Evolutionary conservation across 257 asterid genomes (phyloP).

Genomic region (Craterostigma plantagineum): DNA sequence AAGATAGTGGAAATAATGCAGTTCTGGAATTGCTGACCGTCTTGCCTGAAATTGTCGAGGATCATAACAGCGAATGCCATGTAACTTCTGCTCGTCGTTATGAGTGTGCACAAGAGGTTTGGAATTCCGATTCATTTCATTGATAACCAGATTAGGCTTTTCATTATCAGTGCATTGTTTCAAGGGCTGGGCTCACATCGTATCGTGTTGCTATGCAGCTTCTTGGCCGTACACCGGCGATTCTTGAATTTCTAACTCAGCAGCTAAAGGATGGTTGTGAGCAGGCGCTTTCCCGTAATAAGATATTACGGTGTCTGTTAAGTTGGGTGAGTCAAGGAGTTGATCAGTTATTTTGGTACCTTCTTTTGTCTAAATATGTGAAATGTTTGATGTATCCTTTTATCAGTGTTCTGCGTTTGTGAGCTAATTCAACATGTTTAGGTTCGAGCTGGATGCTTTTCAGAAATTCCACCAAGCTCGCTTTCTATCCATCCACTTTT

Average conservation of each 20-base stretch:
- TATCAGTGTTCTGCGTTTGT: too few relatives aligned
- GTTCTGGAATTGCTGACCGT: slow-evolving; percentile 73
- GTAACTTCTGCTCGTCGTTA: slow-evolving; percentile 35
- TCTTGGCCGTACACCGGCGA: slow-evolving; percentile 61
- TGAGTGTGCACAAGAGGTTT: slow-evolving; percentile 71
- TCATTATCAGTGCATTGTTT: slow-evolving; percentile 3
- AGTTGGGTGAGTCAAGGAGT: slow-evolving; percentile 58
- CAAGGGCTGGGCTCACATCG: slow-evolving; percentile 16
- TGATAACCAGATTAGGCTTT: neutral
- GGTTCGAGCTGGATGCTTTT: slow-evolving; percentile 94
- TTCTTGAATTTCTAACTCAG: slow-evolving; percentile 65
- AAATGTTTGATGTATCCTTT: slow-evolving; percentile 1
- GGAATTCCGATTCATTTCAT: slow-evolving; percentile 12
- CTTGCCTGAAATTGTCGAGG: slow-evolving; percentile 77
- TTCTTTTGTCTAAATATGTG: slow-evolving; percentile 9
- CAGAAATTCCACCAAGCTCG: slow-evolving; percentile 44
- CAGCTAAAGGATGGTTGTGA: slow-evolving; percentile 32
- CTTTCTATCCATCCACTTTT: too few relatives aligned
- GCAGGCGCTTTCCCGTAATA: slow-evolving; percentile 15
- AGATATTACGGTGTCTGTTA: slow-evolving; percentile 69
- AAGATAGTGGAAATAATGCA: slow-evolving; percentile 46
- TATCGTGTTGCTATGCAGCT: slow-evolving; percentile 38
- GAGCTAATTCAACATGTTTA: slow-evolving; percentile 12
- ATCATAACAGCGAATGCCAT: slow-evolving; percentile 33
- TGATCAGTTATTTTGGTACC: slow-evolving; percentile 1